Percentiles rank a stretch among this genome's conserved stretches.
Evolutionary conservation across 768 basidiomycete genomes (phyloP).

Genomic region (Tubosaeta brunneosetosa): DNA sequence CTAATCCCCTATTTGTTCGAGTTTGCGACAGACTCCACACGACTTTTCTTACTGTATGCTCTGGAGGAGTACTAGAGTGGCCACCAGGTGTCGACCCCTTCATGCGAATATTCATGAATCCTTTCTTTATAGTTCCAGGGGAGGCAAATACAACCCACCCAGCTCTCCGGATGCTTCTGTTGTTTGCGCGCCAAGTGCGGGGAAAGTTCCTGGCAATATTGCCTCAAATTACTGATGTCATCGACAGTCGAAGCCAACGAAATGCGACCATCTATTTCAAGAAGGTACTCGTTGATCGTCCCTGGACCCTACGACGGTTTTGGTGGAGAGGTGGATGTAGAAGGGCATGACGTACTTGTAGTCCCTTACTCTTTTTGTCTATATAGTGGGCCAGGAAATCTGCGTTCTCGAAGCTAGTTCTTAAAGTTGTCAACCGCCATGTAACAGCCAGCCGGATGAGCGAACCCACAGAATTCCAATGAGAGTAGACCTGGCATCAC

Average conservation of each 20-base stretch:
- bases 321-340: neutral
- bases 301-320: constrained; percentile 36
- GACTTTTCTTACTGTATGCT: constrained; percentile 41
- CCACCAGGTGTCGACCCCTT: constrained; percentile 46
- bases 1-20: constrained; percentile 39
- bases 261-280: constrained; percentile 43
- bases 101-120: constrained; percentile 39
- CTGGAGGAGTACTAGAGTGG: constrained; percentile 50
- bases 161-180: constrained; percentile 27
- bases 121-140: constrained; percentile 38
- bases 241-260: constrained; percentile 54
- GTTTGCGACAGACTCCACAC: neutral
- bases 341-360: constrained; percentile 27
- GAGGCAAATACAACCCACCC: constrained; percentile 31
- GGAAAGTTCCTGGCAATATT: neutral
- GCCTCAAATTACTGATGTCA: constrained; percentile 42
- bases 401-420: constrained; percentile 27
- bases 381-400: no score
- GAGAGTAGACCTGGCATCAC: constrained; percentile 41
- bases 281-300: constrained; percentile 37
- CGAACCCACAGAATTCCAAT: constrained; percentile 32
- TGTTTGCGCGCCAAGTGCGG: neutral
- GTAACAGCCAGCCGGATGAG: neutral
- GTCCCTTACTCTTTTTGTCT: constrained; percentile 42
- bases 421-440: constrained; percentile 1